Conservation (phyloP, 2,329 filamentous ascomycete species). For the Claviceps arundinis region DNA sequence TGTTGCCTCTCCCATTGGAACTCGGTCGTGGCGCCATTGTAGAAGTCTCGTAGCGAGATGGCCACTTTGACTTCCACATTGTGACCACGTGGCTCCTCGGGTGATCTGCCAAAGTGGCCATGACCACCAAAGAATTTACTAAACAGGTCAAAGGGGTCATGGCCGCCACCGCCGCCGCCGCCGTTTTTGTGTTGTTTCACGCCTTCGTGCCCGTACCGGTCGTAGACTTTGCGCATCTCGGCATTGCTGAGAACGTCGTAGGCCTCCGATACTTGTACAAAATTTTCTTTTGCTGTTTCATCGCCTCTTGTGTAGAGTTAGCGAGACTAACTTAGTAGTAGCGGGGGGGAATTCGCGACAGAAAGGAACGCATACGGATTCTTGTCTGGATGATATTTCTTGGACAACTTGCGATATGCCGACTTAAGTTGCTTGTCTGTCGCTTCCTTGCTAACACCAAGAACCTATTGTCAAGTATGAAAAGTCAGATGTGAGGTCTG, state of each 20-base stretch:
- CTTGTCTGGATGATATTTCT: constrained; percentile 96
- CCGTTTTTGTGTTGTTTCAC: constrained; percentile 69
- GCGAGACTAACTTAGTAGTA: not conserved
- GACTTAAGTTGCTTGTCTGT: constrained; percentile 84
- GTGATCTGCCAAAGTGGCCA: constrained; percentile 65
- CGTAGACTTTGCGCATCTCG: constrained; percentile 78
- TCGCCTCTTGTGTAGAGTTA: constrained; percentile 45
- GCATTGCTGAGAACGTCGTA: constrained; percentile 81
- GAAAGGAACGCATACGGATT: constrained; percentile 56
- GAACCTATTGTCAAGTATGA: constrained; percentile 37
- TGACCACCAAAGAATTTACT: constrained; percentile 90
- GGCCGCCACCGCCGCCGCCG: constrained; percentile 36
- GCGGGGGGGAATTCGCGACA: not conserved
- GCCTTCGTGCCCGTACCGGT: constrained; percentile 85
- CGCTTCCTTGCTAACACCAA: constrained; percentile 68
- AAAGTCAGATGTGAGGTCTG: not conserved
- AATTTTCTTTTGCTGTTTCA: constrained; percentile 70
- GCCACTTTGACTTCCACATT: constrained; percentile 79
- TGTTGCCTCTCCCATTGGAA: constrained; percentile 90
- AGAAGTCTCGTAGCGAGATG: constrained; percentile 78
- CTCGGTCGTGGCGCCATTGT: constrained; percentile 74
- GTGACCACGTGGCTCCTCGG: constrained; percentile 65
- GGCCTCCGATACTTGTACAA: constrained; percentile 86
- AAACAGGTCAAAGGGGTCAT: constrained; percentile 94
- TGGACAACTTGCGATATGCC: constrained; percentile 81